Evolutionary conservation across 2,329 filamentous ascomycete genomes (phyloP).

Genomic region (Ophiocordyceps robertsii): DNA sequence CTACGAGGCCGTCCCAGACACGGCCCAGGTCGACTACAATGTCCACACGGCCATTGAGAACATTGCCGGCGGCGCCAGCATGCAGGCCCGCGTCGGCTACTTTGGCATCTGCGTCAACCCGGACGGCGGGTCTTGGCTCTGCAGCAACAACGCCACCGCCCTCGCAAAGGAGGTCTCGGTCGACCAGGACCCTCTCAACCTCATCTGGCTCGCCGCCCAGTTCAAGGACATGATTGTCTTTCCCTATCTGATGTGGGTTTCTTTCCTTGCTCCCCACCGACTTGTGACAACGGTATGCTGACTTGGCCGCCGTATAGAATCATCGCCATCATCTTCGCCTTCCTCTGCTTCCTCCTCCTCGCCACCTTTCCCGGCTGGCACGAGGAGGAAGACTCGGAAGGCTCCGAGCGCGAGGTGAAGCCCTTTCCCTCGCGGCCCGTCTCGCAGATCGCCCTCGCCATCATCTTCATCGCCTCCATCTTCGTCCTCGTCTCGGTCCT

Average conservation of each 20-base stretch:
- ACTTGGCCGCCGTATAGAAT: slow-evolving; percentile 56
- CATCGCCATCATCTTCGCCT: slow-evolving; percentile 94
- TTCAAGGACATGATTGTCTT: slow-evolving; percentile 99
- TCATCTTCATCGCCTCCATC: slow-evolving; percentile 70
- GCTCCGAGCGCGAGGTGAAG: slow-evolving; percentile 81
- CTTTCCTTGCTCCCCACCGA: not conserved
- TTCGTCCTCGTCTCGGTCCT: slow-evolving; percentile 63
- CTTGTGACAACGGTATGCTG: too few relatives aligned
- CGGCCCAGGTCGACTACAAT: slow-evolving; percentile 81
- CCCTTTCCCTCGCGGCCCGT: slow-evolving; percentile 87
- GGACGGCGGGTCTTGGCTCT: slow-evolving; percentile 82
- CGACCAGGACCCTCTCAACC: slow-evolving; percentile 88
- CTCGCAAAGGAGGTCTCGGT: slow-evolving; percentile 79
- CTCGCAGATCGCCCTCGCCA: slow-evolving; percentile 81
- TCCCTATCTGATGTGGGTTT: slow-evolving; percentile 77
- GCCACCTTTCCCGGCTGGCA: slow-evolving; percentile 98
- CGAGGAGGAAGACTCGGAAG: slow-evolving; percentile 69
- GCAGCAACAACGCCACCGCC: slow-evolving; percentile 92
- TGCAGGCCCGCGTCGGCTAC: slow-evolving; percentile 91
- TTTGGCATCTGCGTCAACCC: slow-evolving; percentile 96
- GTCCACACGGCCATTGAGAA: slow-evolving; percentile 76
- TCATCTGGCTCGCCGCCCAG: slow-evolving; percentile 92
- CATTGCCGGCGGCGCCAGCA: slow-evolving; percentile 70
- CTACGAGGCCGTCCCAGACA: slow-evolving; percentile 70
- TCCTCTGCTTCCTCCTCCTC: slow-evolving; percentile 86